A percentile compares a stretch with the other conserved stretches of the same genome.
phyloP scores from a whole-genome alignment of 2,329 filamentous ascomycete genomes.

The Didymella lethalis region DNA sequence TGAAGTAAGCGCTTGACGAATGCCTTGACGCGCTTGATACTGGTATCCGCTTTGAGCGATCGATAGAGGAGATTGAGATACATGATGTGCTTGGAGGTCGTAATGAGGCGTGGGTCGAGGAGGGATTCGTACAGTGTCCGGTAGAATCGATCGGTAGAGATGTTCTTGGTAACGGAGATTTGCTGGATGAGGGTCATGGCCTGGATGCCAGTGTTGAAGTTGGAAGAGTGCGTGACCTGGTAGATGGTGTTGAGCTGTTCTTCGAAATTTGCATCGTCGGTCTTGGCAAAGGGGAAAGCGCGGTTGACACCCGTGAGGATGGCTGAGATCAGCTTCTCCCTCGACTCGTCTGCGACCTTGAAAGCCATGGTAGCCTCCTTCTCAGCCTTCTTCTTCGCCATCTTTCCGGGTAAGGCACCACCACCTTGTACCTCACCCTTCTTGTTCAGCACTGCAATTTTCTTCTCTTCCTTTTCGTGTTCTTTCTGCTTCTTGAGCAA shows the following conservation, averaged over 20 bases:
- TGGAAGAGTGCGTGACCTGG: constrained; percentile 94
- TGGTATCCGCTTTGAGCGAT: constrained; percentile 87
- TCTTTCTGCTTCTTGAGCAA: constrained; percentile 71
- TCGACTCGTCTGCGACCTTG: constrained; percentile 68
- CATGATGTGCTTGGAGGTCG: constrained; percentile 92
- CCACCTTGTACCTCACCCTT: constrained; percentile 63
- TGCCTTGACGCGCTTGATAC: constrained; percentile 89
- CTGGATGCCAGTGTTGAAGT: constrained; percentile 98
- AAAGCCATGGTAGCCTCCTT: constrained; percentile 55
- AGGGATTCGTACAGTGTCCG: constrained; percentile 94
- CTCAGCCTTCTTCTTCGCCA: constrained; percentile 57
- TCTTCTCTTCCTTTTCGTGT: constrained; percentile 51
- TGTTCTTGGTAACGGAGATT: constrained; percentile 79
- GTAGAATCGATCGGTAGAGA: constrained; percentile 91
- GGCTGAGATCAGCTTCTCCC: constrained; percentile 90
- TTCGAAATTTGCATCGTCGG: constrained; percentile 82
- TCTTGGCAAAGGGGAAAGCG: constrained; percentile 88
- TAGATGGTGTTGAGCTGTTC: constrained; percentile 93
- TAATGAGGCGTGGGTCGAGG: constrained; percentile 84
- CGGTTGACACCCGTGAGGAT: constrained; percentile 95
- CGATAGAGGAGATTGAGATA: constrained; percentile 93
- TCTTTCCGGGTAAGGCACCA: constrained; percentile 62
- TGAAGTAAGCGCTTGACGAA: constrained; percentile 95
- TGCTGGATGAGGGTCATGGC: constrained; percentile 95
- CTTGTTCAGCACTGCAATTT: constrained; percentile 53